Evolutionary conservation across 2,329 filamentous ascomycete species (phyloP).

Genomic region (Thyridium curvatum): DNA sequence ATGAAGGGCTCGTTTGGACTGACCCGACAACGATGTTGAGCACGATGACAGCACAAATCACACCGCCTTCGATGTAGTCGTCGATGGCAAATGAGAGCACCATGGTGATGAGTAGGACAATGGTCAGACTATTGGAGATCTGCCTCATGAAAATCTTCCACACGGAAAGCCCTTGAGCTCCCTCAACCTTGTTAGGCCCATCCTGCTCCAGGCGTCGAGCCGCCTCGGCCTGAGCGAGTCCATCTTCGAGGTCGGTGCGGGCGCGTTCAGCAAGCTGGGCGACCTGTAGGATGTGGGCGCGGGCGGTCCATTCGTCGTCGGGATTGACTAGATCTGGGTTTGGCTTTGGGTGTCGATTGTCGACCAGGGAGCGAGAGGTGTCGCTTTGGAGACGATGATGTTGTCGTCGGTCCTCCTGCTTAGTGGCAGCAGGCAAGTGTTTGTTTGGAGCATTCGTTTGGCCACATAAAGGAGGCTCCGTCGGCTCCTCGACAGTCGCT

Average conservation of each 20-base stretch:
- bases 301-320: too few relatives aligned
- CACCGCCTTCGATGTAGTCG: constrained; percentile 62
- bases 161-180: constrained; percentile 63
- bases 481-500: too few relatives aligned
- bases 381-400: too few relatives aligned
- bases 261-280: constrained; percentile 14
- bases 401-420: too few relatives aligned
- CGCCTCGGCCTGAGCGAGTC: constrained; percentile 57
- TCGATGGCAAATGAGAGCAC: constrained; percentile 59
- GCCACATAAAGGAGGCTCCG: too few relatives aligned
- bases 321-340: too few relatives aligned
- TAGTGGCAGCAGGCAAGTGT: too few relatives aligned
- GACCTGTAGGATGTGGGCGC: constrained; percentile 15
- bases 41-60: constrained; percentile 60
- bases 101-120: constrained; percentile 70
- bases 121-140: constrained; percentile 70
- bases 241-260: constrained; percentile 35
- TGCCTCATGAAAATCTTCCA: constrained; percentile 73
- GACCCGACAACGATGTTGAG: constrained; percentile 63
- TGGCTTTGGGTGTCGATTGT: too few relatives aligned
- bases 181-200: constrained; percentile 66
- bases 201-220: constrained; percentile 57
- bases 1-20: constrained; percentile 15
- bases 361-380: too few relatives aligned
- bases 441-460: too few relatives aligned